Base-by-base conservation (phyloP, 768 basidiomycete species). In the Butyriboletus loyo region DNA sequence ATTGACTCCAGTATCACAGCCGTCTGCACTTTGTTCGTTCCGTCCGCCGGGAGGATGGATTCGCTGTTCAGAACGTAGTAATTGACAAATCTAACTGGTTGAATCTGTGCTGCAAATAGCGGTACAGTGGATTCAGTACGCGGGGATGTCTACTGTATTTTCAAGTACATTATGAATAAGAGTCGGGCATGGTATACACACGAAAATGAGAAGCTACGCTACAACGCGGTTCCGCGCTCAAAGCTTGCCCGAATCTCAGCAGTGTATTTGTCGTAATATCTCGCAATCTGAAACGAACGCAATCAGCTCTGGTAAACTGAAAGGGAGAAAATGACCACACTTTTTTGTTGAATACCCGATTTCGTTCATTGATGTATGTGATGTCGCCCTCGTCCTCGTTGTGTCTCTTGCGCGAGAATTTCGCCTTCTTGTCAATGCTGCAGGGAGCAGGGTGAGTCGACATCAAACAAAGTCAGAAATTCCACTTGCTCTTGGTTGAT, bases 341-440 rank as follows among this genome's bases (percentile, higher is more conserved):
- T 87, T 96, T 97, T 75, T 93, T 94, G 82, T 98, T 97, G 81
- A 97, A 98, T 42, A 97, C 93, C 57, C 92, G 83, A 72, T 98
- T 95, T 71, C 89, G 87, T 72, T 98, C 92, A 77, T 99, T 99
- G 81, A 99, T 99, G 68, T 98, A 99, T 6, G 94, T 98, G 70
- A 99, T 90, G 60, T 98, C 95, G 49, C 91, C 94, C 55, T 95
- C 88, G 46, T 91, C 90, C 63, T 98, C 94, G 75, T 96, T 93
- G 68, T 76, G 81, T 60, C 79, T 83, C 73, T 96, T 96, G 58
- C 93, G 80, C 36, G 90, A 93, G 74, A 92, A 92, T 65, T 89
- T 94, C 65, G 82, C 77, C 69, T 91, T 88, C 76, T 92, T 90
- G 75, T 94, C 92, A 60, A 93, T 83, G 61, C 92, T 95, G 59